Evolutionary conservation across 2,329 filamentous ascomycete genomes (phyloP).

Genomic region (Trichoderma gracile): DNA sequence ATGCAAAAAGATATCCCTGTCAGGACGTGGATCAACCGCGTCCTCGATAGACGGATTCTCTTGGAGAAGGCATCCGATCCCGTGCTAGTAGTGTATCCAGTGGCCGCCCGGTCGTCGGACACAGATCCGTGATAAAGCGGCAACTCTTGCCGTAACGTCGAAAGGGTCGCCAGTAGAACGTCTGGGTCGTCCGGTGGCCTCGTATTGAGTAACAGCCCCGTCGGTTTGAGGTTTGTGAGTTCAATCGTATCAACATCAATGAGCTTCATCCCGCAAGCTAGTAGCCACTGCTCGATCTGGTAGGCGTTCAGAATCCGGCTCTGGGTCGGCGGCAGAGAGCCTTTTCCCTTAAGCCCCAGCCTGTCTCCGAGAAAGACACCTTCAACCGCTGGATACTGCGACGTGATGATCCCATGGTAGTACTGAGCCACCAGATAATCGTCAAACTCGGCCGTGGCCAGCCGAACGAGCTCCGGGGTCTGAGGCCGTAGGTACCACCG

Average conservation of each 20-base stretch:
- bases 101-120: background rate
- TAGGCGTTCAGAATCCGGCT: constrained; percentile 15
- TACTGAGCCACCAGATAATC: constrained; percentile 18
- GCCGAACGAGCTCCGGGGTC: background rate
- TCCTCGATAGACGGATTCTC: constrained; percentile 4
- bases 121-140: background rate
- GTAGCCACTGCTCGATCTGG: constrained; percentile 19
- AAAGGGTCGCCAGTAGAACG: background rate
- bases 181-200: background rate
- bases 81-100: background rate
- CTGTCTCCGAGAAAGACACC: background rate
- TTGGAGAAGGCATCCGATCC: background rate
- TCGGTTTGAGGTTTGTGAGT: constrained; percentile 5
- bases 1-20: constrained; percentile 16
- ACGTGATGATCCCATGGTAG: constrained; percentile 9
- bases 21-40: constrained; percentile 10
- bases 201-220: background rate
- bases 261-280: constrained; percentile 12
- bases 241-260: background rate
- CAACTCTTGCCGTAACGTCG: background rate
- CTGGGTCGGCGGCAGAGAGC: background rate
- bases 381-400: constrained; percentile 1
- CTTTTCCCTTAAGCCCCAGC: background rate
- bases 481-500: constrained; percentile 16
- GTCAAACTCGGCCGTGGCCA: constrained; percentile 17